A percentile compares a stretch with the other conserved stretches of the same genome.
These are phyloP conservation scores for Ogataea pilisensis DNA, from an alignment of 805 yeast species.

Conservation along the genomic window DNA sequence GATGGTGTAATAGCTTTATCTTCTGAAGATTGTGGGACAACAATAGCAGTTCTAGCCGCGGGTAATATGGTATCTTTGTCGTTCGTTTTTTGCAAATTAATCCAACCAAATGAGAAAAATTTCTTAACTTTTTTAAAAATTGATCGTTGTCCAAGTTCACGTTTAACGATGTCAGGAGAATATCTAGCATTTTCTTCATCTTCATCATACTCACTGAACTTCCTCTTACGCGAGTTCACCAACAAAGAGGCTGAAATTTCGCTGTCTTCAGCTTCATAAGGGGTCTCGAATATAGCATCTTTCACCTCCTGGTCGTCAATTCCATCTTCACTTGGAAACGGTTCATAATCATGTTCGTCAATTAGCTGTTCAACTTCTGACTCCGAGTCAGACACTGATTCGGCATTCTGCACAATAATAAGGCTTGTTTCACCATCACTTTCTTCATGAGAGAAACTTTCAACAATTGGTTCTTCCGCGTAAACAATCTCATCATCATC, in stretches of 20 bases:
- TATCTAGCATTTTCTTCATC: too few relatives aligned
- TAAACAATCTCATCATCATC: background rate
- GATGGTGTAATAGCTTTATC: background rate
- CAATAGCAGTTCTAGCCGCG: background rate
- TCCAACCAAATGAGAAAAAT: slow-evolving; percentile 1
- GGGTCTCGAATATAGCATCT: slow-evolving; percentile 6
- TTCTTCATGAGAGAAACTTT: slow-evolving; percentile 6
- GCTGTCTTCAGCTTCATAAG: slow-evolving; percentile 1
- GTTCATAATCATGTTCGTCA: slow-evolving; percentile 6
- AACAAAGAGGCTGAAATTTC: slow-evolving; percentile 1
- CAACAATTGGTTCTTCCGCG: background rate
- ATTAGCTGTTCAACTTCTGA: slow-evolving; percentile 7
- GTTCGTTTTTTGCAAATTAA: background rate
- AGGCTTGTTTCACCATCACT: slow-evolving; percentile 4
- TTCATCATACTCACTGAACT: slow-evolving; percentile 2
- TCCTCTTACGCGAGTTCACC: slow-evolving; percentile 3
- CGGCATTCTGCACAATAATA: slow-evolving; percentile 5
- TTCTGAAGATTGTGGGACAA: background rate
- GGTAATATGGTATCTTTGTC: background rate
- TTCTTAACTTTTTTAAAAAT: slow-evolving; percentile 2
- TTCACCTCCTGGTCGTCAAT: slow-evolving; percentile 13
- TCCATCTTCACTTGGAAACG: slow-evolving; percentile 2
- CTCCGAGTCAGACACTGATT: slow-evolving; percentile 5
- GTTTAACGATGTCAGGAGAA: background rate
- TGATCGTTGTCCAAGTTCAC: background rate